A percentile compares a stretch with the other conserved stretches of the same genome.
These are phyloP conservation scores for Nakaseomyces bracarensis DNA, from an alignment of 1,139 yeast genomes.

Conservation along the genomic window DNA sequence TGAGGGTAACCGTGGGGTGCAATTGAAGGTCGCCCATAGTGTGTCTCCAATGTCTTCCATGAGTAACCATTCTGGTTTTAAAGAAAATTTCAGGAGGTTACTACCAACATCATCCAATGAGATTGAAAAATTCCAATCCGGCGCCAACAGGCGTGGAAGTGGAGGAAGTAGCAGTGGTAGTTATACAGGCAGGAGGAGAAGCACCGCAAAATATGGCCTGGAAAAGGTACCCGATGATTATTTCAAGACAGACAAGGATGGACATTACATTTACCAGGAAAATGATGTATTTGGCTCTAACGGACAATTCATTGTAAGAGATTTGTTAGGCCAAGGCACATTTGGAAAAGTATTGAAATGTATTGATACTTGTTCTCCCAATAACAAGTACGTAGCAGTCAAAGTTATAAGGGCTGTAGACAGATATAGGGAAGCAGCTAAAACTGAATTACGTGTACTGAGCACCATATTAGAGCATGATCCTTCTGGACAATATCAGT, in stretches of 20 bases:
- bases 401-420: slow-evolving; percentile 80
- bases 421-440: slow-evolving; percentile 77
- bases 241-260: slow-evolving; percentile 57
- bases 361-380: slow-evolving; percentile 37
- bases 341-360: slow-evolving; percentile 91
- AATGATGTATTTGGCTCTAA: slow-evolving; percentile 54
- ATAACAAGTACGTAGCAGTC: slow-evolving; percentile 66
- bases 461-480: slow-evolving; percentile 67
- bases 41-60: slow-evolving; percentile 15
- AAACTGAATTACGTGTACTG: slow-evolving; percentile 68
- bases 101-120: neutral
- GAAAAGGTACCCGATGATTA: neutral
- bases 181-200: slow-evolving; percentile 3
- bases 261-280: slow-evolving; percentile 64
- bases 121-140: neutral
- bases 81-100: slow-evolving; percentile 3
- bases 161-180: neutral
- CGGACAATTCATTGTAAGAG: slow-evolving; percentile 54
- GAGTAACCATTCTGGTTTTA: neutral
- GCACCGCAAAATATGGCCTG: neutral
- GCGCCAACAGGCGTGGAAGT: neutral
- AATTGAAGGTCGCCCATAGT: slow-evolving; percentile 20
- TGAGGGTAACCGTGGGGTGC: slow-evolving; percentile 25
- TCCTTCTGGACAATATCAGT: slow-evolving; percentile 28
- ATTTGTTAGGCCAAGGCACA: slow-evolving; percentile 90